A percentile compares a stretch with the other conserved stretches of the same genome.
Conservation (phyloP, 2,329 filamentous ascomycete species). For the Fusarium temperatum region DNA sequence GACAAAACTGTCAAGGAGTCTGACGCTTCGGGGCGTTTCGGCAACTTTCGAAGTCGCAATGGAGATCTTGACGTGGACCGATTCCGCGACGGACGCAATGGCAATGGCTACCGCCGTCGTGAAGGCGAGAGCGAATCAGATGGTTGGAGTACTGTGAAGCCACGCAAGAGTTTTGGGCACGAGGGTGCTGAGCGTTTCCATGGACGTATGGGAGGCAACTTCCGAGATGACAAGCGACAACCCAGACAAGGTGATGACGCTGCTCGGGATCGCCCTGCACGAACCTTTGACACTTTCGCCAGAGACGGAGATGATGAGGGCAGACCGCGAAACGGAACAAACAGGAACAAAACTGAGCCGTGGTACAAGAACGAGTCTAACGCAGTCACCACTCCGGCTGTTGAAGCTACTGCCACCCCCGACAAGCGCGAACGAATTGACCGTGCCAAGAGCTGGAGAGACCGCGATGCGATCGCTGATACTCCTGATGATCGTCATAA, state of each 20-base stretch:
- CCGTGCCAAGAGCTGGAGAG: slow-evolving; percentile 69
- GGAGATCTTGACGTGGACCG: slow-evolving; percentile 62
- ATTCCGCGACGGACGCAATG: slow-evolving; percentile 59
- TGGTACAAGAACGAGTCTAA: slow-evolving; percentile 74
- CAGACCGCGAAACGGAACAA: slow-evolving; percentile 70
- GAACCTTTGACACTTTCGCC: slow-evolving; percentile 60
- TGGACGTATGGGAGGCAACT: slow-evolving; percentile 67
- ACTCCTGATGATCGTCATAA: slow-evolving; percentile 64
- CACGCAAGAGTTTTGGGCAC: slow-evolving; percentile 76
- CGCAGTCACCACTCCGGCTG: slow-evolving; percentile 19
- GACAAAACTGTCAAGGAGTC: slow-evolving; percentile 63
- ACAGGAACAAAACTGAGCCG: slow-evolving; percentile 73
- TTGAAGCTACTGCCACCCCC: slow-evolving; percentile 45
- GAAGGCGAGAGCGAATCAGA: slow-evolving; percentile 71
- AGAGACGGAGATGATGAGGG: slow-evolving; percentile 63
- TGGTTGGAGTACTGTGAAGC: slow-evolving; percentile 78
- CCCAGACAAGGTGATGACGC: slow-evolving; percentile 64
- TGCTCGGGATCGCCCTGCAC: slow-evolving; percentile 56
- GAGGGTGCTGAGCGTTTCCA: slow-evolving; percentile 78
- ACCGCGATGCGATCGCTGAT: slow-evolving; percentile 56
- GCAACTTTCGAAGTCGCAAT: slow-evolving; percentile 61
- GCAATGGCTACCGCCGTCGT: slow-evolving; percentile 60
- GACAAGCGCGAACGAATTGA: slow-evolving; percentile 65
- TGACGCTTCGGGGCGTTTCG: slow-evolving; percentile 67
- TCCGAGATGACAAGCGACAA: slow-evolving; percentile 54